phyloP scores from a whole-genome alignment of 176 grass and related monocot species.

The Lolium rigidum region DNA sequence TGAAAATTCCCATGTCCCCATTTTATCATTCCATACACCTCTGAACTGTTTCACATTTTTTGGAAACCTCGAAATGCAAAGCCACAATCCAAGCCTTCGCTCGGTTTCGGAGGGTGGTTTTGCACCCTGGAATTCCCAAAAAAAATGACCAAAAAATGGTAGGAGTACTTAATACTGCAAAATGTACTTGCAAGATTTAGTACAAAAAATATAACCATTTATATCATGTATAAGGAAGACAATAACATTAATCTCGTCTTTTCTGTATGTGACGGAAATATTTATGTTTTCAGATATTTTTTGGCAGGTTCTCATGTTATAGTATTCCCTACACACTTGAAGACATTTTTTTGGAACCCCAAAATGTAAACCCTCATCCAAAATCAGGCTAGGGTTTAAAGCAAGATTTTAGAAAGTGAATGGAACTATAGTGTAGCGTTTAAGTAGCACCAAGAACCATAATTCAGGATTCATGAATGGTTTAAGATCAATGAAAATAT shows the following conservation, averaged over 20 bases:
- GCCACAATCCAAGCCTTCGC: not conserved
- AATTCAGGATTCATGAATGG: not conserved
- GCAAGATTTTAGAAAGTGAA: not conserved
- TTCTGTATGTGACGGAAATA: not conserved
- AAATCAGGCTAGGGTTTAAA: not conserved
- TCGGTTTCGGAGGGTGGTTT: not conserved
- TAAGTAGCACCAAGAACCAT: not conserved
- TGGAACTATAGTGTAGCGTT: not conserved
- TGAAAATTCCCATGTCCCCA: not conserved
- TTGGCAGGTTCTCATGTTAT: slow-evolving; percentile 7
- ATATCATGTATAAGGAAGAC: not conserved
- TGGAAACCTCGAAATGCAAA: not conserved
- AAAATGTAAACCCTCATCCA: not conserved
- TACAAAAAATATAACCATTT: not conserved
- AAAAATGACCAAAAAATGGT: not conserved
- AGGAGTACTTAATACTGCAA: not conserved
- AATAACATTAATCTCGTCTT: not conserved
- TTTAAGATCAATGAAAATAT: slow-evolving; percentile 10
- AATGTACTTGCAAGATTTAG: not conserved
- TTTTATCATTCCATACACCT: not conserved
- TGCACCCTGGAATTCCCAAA: not conserved
- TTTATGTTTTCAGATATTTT: not conserved
- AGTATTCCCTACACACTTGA: not conserved
- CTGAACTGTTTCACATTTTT: slow-evolving; percentile 4
- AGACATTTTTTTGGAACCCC: not conserved